Conservation (phyloP, 345 rosid genomes). For the Bretschneidera sinensis region DNA sequence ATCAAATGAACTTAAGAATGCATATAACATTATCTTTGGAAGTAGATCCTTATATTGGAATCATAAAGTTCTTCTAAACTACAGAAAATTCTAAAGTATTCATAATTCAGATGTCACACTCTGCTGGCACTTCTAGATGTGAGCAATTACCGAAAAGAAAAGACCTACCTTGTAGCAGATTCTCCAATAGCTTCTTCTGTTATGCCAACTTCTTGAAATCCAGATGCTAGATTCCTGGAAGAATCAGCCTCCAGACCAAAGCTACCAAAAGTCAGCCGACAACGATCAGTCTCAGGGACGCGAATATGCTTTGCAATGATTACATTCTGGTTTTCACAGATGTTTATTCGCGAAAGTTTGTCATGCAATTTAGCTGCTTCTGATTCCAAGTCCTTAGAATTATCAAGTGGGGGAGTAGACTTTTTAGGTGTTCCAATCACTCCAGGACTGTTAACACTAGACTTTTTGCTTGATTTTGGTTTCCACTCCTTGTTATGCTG, state of each 20-base stretch:
- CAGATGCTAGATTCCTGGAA: constrained; percentile 32
- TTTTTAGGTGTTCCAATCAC: constrained; percentile 63
- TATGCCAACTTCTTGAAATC: constrained; percentile 29
- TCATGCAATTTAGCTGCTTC: constrained; percentile 47
- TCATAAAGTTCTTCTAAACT: too few species aligned
- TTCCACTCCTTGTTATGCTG: constrained; percentile 83
- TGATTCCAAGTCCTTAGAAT: constrained; percentile 41
- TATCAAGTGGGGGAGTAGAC: constrained; percentile 39
- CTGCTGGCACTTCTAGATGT: not conserved
- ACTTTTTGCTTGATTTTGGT: constrained; percentile 69
- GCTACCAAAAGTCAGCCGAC: constrained; percentile 78
- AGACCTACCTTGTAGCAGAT: constrained; percentile 55
- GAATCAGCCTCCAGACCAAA: constrained; percentile 59
- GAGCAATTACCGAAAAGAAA: constrained; percentile 7
- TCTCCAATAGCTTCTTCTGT: constrained; percentile 45
- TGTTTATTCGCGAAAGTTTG: constrained; percentile 38
- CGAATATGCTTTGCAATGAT: constrained; percentile 83
- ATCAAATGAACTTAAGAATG: not conserved
- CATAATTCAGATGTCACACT: not conserved
- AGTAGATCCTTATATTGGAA: not conserved
- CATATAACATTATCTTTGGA: not conserved
- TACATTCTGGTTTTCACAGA: constrained; percentile 62
- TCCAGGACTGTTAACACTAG: constrained; percentile 40
- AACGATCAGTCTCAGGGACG: constrained; percentile 74
- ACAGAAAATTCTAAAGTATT: too few species aligned